phyloP scores from a whole-genome alignment of 148 eudicot species.

The Linanthus parryae region DNA sequence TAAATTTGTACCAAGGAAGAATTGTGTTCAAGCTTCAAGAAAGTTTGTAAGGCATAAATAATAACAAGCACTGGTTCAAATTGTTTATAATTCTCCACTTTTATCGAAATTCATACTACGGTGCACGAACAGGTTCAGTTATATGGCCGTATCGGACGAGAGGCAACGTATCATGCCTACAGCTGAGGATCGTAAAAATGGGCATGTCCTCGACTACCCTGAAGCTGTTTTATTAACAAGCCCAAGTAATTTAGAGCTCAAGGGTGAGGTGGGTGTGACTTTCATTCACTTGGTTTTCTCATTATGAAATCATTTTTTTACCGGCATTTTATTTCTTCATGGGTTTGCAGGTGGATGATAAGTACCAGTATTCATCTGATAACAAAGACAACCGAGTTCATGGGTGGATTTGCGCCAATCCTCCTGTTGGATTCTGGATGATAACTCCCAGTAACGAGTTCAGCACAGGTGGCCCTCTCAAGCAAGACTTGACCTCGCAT shows the following conservation, averaged over 20 bases:
- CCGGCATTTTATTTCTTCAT: too few relatives aligned
- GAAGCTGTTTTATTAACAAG: slow-evolving; percentile 64
- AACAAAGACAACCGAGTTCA: slow-evolving; percentile 53
- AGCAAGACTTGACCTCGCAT: slow-evolving; percentile 69
- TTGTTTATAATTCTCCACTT: background rate
- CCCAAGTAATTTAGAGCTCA: slow-evolving; percentile 26
- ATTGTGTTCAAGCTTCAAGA: slow-evolving; percentile 50
- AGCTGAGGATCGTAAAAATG: slow-evolving; percentile 29
- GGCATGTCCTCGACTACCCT: slow-evolving; percentile 37
- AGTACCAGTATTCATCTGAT: slow-evolving; percentile 51
- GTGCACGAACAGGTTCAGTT: slow-evolving; percentile 36
- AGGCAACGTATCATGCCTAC: slow-evolving; percentile 71
- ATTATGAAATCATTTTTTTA: background rate
- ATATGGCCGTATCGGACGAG: slow-evolving; percentile 63
- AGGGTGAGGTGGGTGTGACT: slow-evolving; percentile 43
- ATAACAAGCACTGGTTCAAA: background rate
- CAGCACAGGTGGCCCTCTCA: slow-evolving; percentile 53
- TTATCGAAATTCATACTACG: background rate
- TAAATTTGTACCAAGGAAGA: slow-evolving; percentile 40
- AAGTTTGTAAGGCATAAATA: slow-evolving; percentile 22
- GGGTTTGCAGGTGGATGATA: slow-evolving; percentile 50
- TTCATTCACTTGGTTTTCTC: background rate
- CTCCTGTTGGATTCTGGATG: slow-evolving; percentile 52
- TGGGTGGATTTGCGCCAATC: slow-evolving; percentile 51
- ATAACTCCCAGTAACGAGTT: slow-evolving; percentile 56